Evolutionary conservation across 1,284 basidiomycete species (phyloP), one percentile per base, ranked within the genome.

Genomic region (Microbotryum scabiosae): DNA sequence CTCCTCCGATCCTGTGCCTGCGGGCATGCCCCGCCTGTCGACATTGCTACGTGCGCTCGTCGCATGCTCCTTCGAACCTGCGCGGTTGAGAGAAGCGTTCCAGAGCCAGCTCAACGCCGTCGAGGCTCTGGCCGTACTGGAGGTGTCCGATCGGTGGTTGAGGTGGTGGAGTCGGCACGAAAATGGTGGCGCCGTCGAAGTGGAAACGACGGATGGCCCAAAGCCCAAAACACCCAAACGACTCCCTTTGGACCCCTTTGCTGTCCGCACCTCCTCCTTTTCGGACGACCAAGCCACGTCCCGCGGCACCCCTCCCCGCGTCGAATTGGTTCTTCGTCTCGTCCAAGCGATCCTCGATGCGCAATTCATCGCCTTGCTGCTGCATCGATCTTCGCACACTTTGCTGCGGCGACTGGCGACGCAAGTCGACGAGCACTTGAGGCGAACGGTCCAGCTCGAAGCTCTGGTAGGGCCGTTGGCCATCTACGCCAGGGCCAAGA

Each of bases 281-380:
- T 41, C 36, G 36, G 36, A 41, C 36, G 36, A 41, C 14, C 12
- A 41, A 18, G 36, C 14, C 16, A 12, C 36, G 36, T 41, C 36
- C 5, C 36, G 36, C 36, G 36, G 18, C 21, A 8, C n/a, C n/a
- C 26, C n/a, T 52, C 45, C 26, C 23, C 18, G 6, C 7, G 18
- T n/a, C 18, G 6, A n/a, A 21, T 56, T 61, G 62, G 56, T 66
- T 43, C 44, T 66, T 26, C 61, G 61, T 4, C 51, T 69, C 54
- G 62, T 69, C 4, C 61, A 69, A 47, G 56, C 63, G 18, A 32
- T 69, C 28, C 65, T 69, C 54, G 67, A 69, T 59, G 62, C 65
- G 3, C 67, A 67, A 48, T 69, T 69, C 32, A 62, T 67, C 59
- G 57, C 62, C 20, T 63, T 69, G 43, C 63, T 69, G 41, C 59